Conservation (phyloP, 139 green algal genomes). For the Chlamydomonas sp. region DNA sequence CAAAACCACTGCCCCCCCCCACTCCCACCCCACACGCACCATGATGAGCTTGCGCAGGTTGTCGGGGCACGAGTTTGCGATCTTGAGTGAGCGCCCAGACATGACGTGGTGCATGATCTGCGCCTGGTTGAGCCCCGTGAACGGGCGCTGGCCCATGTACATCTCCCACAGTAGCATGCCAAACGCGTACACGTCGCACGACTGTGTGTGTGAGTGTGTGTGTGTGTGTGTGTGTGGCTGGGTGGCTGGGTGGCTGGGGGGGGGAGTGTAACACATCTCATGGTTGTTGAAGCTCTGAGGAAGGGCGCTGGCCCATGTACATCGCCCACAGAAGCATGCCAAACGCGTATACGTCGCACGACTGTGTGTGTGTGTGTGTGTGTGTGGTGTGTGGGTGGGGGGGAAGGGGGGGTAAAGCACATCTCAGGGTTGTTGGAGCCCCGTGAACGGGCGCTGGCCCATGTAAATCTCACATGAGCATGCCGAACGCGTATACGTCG, state of each 20-base stretch:
- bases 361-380: neutral
- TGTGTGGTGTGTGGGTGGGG: too few relatives aligned
- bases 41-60: neutral
- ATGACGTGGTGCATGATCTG: slow-evolving; percentile 25
- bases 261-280: too few relatives aligned
- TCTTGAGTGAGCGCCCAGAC: neutral
- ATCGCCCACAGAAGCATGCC: slow-evolving; percentile 40
- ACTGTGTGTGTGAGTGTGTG: neutral
- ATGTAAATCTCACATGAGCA: slow-evolving; percentile 49
- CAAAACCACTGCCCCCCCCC: too few relatives aligned
- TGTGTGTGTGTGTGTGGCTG: too few relatives aligned
- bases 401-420: too few relatives aligned
- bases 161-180: slow-evolving; percentile 40
- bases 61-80: neutral
- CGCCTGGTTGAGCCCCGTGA: slow-evolving; percentile 37
- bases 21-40: too few relatives aligned
- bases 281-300: slow-evolving; percentile 37
- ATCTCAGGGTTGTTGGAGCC: slow-evolving; percentile 44
- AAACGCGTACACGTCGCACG: slow-evolving; percentile 11
- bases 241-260: too few relatives aligned
- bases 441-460: slow-evolving; percentile 39
- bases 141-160: slow-evolving; percentile 48
- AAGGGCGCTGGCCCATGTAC: slow-evolving; percentile 48
- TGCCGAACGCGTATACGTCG: slow-evolving; percentile 15
- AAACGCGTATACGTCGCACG: slow-evolving; percentile 11